A percentile compares a stretch with the other conserved stretches of the same genome.
phyloP scores from a whole-genome alignment of 345 rosid species.

The Boechera stricta region DNA sequence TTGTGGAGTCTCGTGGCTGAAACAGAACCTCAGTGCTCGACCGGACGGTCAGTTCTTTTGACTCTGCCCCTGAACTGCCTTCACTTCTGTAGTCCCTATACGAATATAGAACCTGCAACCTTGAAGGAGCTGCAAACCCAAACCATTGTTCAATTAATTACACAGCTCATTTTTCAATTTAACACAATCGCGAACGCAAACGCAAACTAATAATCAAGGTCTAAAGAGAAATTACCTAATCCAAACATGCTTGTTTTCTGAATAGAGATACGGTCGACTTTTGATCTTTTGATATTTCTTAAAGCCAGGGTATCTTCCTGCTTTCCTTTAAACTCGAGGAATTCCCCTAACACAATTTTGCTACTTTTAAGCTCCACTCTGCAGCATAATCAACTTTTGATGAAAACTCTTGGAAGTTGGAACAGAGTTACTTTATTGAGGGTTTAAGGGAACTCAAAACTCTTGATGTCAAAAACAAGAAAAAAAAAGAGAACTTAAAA shows the following conservation, averaged over 20 bases:
- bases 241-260: slow-evolving; percentile 96
- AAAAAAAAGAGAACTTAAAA: background rate
- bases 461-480: background rate
- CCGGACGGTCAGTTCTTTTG: slow-evolving; percentile 74
- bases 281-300: slow-evolving; percentile 77
- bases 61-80: slow-evolving; percentile 74
- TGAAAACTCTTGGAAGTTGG: background rate
- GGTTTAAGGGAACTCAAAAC: slow-evolving; percentile 3
- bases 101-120: slow-evolving; percentile 75
- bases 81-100: slow-evolving; percentile 85
- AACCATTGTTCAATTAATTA: background rate
- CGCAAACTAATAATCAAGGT: background rate
- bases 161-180: background rate
- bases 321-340: slow-evolving; percentile 84
- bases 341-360: slow-evolving; percentile 82
- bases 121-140: slow-evolving; percentile 68
- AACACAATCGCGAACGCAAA: background rate
- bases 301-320: slow-evolving; percentile 67
- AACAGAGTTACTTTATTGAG: background rate
- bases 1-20: slow-evolving; percentile 61
- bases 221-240: slow-evolving; percentile 56
- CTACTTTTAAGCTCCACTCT: slow-evolving; percentile 87
- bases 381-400: slow-evolving; percentile 29
- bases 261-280: slow-evolving; percentile 63
- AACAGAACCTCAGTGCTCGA: slow-evolving; percentile 81